Percentiles rank a stretch among this genome's conserved stretches.
phyloP scores from a whole-genome alignment of 2,329 filamentous ascomycete species.

The Ophiostoma quercus region DNA sequence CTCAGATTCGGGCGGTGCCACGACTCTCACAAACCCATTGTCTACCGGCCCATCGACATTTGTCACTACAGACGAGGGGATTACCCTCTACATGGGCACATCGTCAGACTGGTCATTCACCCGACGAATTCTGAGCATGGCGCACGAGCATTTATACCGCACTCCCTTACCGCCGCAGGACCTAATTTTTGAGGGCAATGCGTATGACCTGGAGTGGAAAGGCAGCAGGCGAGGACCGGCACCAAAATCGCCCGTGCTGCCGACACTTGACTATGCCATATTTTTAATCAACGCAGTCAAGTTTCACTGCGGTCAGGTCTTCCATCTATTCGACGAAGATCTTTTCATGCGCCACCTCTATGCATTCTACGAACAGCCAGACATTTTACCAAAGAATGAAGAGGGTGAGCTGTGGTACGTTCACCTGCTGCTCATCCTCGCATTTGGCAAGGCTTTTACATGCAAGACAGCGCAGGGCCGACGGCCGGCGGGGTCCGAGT shows the following conservation, averaged over 20 bases:
- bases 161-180: background rate
- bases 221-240: background rate
- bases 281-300: conserved; percentile 17
- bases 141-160: conserved; percentile 4
- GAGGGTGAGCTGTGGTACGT: conserved; percentile 12
- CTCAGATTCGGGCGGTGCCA: background rate
- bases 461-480: background rate
- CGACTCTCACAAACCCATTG: background rate
- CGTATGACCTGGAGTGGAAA: conserved; percentile 15
- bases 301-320: conserved; percentile 16
- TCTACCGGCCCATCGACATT: conserved; percentile 1
- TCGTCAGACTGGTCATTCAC: conserved; percentile 16
- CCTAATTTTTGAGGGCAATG: conserved; percentile 5
- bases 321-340: conserved; percentile 17
- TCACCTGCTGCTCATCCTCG: background rate
- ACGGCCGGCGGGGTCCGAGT: background rate
- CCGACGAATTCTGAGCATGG: background rate
- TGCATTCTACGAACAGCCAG: background rate
- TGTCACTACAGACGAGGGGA: background rate
- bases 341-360: conserved; percentile 5
- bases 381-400: background rate
- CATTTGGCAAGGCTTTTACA: conserved; percentile 16
- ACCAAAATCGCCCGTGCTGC: conserved; percentile 3
- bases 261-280: conserved; percentile 13
- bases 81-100: conserved; percentile 14